Evolutionary conservation across 2,329 filamentous ascomycete species (phyloP), one percentile per base, ranked within the genome.

Genomic region (Hypocrella siamensis): DNA sequence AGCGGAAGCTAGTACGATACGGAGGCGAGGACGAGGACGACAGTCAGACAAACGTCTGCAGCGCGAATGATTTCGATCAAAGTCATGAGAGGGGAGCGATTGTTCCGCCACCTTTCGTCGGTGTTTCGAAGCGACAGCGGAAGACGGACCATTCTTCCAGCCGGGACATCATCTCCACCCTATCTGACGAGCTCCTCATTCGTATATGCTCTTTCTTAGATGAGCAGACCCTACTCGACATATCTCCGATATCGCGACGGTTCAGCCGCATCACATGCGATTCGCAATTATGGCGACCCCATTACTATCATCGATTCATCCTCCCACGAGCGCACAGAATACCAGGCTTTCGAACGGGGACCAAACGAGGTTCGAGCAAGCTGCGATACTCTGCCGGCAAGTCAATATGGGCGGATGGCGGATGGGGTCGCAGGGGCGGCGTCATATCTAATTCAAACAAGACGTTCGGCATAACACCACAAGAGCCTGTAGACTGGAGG

Each of bases 271-370:
- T 96, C 14, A 69, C 82, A 6, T 66, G 69, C 33, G 90, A 96
- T 52, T 79, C 79, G 1, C 84, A 94, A 49, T 60, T 96, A 35
- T 98, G 90, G 90, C 90, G 88, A 52, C 68, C 70, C 11, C 71
- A 84, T 31, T 98, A 93, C 56, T 93, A 92, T 56, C 67, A 74
- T 17, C 76, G 79, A 39, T 96, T 93, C 54, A 82, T 94, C 19
- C 68, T 81, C 22, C 85, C 84, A 25, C 73, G 85, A 46, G 80
- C 79, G 22, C 67, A 79, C 42, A 73, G 79, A 35, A 75, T 88
- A 34, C 79, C 81, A 1, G 78, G 79, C 16, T 68, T 79, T 34
- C 55, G 61, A 19, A 45, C 56, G 17, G 53, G 56, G 8, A 43
- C 46, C 2, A 42, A 34, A 5, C 32, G 36, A 17, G 36, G 35